Evolutionary conservation across 1,284 basidiomycete species (phyloP).

Genomic region (Volvariella volvacea): DNA sequence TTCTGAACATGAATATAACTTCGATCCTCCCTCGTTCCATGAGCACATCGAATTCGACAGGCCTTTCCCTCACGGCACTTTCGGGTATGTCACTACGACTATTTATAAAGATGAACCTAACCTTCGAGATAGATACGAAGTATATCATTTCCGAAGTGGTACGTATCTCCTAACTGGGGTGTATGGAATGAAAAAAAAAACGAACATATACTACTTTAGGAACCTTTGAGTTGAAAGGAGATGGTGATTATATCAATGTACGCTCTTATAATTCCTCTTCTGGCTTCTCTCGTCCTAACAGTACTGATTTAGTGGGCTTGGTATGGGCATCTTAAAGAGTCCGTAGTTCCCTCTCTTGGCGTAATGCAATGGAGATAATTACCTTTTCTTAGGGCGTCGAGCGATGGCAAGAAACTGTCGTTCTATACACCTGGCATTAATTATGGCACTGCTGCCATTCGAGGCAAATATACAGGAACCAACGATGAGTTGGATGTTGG

Average conservation of each 20-base stretch:
- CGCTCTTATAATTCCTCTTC: not conserved
- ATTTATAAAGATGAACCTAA: not conserved
- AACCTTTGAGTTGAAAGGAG: not conserved
- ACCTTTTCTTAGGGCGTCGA: not conserved
- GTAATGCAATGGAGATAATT: not conserved
- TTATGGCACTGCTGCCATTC: not conserved
- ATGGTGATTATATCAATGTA: conserved; percentile 2
- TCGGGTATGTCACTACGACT: not conserved
- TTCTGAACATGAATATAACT: not conserved
- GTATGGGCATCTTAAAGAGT: not conserved
- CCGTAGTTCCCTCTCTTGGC: not conserved
- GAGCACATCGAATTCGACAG: conserved; percentile 4
- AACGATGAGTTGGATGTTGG: not conserved
- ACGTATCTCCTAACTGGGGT: too few species aligned
- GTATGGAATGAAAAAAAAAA: too few species aligned
- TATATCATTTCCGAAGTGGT: not conserved
- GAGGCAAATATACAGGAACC: not conserved
- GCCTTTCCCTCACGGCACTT: conserved; percentile 1
- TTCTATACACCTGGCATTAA: not conserved
- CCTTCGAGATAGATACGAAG: not conserved
- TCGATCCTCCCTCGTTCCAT: conserved; percentile 2
- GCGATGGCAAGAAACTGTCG: not conserved
- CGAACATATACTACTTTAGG: not conserved
- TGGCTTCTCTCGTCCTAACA: not conserved
- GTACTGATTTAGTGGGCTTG: not conserved